Base-by-base conservation (phyloP, 2,329 filamentous ascomycete species). In the Hawksworthiomyces lignivorus region DNA sequence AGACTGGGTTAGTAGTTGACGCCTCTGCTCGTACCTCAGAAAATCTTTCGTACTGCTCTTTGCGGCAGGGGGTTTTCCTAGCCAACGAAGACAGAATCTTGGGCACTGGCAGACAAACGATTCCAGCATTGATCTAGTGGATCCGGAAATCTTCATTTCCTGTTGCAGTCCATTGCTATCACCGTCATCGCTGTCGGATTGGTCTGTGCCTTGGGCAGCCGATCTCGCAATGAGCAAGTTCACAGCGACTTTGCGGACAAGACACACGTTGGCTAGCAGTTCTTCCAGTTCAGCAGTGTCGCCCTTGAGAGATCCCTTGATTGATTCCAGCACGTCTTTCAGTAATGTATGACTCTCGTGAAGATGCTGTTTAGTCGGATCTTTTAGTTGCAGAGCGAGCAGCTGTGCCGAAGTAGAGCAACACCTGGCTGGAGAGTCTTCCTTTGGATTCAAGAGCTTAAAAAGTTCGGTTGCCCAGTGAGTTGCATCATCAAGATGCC, bases 231-330 rank as follows among this genome's bases (percentile, higher is more conserved):
- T 50, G 20, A 82, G 55, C 5, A 75, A 46, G 2, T 65, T 66
- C 38, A 78, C 69, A 2, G 69, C 69, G 5, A 72, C 70, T 48
- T 74, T 73, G 47, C 79, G 67, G 15, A 73, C 67, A 3, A 67
- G 59, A 26, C 72, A 77, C 5, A 82, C 62, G 46, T 74, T 75
- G 7, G 65, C 63, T 19, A 83, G 60, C 1, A 83, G 64, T 40
- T 81, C 76, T 33, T 82, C 77, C 22, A 83, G 65, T 45, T 82
- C 78, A 1, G 62, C 56, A 7, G 67, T 62, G 21, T 76, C 77
- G 4, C 79, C 79, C 47, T 75, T 75, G 24, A 83, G 62, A 11
- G 73, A 66, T 0, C 73, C 74, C 44, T 77, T 72, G n/a, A 82
- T 60, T 2, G 68, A 65, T 2, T 73, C 69, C 4, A 75, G 55